These are phyloP conservation scores for Leishmania major DNA, from an alignment of 208 protist genomes.

Conservation along the genomic window DNA sequence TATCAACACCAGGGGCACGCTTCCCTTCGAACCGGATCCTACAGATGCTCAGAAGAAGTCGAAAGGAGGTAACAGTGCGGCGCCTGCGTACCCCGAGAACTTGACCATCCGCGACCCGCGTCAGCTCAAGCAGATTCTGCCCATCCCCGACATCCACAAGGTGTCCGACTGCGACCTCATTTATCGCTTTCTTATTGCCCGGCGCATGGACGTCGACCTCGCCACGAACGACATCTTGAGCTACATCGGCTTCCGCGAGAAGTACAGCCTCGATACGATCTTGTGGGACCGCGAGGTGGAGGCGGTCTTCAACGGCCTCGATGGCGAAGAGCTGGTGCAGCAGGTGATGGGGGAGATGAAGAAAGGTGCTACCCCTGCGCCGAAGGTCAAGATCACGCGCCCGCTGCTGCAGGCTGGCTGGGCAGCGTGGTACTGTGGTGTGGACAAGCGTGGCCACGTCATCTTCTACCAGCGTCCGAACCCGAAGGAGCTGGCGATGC, in stretches of 20 bases:
- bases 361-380: constrained; percentile 15
- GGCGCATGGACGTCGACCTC: constrained; percentile 36
- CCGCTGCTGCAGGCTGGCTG: constrained; percentile 62
- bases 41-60: constrained; percentile 31
- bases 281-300: constrained; percentile 57
- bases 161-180: constrained; percentile 60
- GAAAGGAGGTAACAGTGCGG: constrained; percentile 3
- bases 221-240: constrained; percentile 42
- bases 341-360: constrained; percentile 39
- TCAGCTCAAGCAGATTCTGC: constrained; percentile 46
- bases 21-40: constrained; percentile 26
- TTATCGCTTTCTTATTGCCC: constrained; percentile 65
- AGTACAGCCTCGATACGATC: constrained; percentile 52
- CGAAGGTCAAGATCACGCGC: constrained; percentile 38
- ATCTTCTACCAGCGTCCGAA: constrained; percentile 59
- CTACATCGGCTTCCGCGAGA: constrained; percentile 62
- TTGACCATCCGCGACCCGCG: constrained; percentile 30
- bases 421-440: constrained; percentile 55
- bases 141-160: constrained; percentile 64
- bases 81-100: constrained; percentile 44
- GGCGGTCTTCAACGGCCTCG: constrained; percentile 47
- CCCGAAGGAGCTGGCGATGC: constrained; percentile 43
- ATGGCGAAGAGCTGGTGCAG: constrained; percentile 49
- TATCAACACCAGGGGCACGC: constrained; percentile 33
- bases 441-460: constrained; percentile 49